Conservation (phyloP, 768 basidiomycete species). For the Leccinum variicolor region DNA sequence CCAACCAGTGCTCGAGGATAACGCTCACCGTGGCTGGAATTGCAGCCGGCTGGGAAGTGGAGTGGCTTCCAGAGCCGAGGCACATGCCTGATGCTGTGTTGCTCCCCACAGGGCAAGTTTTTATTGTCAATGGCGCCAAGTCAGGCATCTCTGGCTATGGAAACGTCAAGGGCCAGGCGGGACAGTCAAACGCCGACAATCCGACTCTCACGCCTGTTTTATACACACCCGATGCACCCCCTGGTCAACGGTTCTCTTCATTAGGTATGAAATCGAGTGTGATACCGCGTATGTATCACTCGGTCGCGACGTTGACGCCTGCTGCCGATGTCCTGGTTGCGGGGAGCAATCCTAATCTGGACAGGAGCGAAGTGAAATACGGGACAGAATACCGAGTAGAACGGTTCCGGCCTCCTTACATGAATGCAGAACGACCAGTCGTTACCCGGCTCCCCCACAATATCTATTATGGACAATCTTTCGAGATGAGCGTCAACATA, state of each 20-base stretch:
- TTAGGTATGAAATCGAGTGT: conserved; percentile 57
- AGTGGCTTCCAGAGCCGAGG: conserved; percentile 70
- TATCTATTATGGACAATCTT: conserved; percentile 45
- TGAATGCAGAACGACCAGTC: conserved; percentile 56
- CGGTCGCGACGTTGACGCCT: conserved; percentile 77
- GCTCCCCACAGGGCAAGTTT: conserved; percentile 69
- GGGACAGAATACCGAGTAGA: conserved; percentile 90
- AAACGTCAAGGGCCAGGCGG: conserved; percentile 66
- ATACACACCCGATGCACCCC: conserved; percentile 57
- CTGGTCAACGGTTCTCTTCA: conserved; percentile 56
- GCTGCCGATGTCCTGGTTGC: conserved; percentile 71
- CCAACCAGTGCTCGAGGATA: conserved; percentile 70
- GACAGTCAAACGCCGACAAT: conserved; percentile 74
- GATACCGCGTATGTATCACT: conserved; percentile 79
- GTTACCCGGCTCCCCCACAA: conserved; percentile 35
- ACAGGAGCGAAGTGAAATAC: conserved; percentile 67
- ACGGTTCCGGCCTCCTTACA: conserved; percentile 81
- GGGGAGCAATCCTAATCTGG: conserved; percentile 82
- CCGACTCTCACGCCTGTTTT: conserved; percentile 66
- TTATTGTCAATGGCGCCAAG: conserved; percentile 75
- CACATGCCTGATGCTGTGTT: conserved; percentile 81
- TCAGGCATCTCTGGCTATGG: conserved; percentile 77
- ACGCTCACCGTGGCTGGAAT: conserved; percentile 64
- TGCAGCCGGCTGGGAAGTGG: conserved; percentile 65
- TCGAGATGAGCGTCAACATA: conserved; percentile 43